A percentile compares a stretch with the other conserved stretches of the same genome.
phyloP scores from a whole-genome alignment of 805 yeast species.

The Candida suzukii region DNA sequence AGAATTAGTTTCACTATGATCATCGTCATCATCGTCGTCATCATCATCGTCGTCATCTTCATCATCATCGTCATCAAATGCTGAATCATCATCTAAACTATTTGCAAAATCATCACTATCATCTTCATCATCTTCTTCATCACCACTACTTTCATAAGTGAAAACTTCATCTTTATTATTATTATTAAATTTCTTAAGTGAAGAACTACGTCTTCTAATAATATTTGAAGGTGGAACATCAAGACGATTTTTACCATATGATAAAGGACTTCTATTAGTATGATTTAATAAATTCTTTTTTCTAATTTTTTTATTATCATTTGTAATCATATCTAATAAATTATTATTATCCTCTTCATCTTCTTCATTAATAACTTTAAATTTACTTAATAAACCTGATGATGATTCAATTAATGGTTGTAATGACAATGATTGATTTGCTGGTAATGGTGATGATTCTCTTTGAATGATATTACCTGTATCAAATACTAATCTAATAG shows the following conservation, averaged over 20 bases:
- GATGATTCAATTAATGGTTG: background rate
- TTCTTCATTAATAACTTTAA: slow-evolving; percentile 9
- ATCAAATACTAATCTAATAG: slow-evolving; percentile 30
- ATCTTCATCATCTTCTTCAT: slow-evolving; percentile 11
- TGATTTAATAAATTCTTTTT: too few relatives aligned
- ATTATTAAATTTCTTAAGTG: background rate
- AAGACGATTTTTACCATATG: too few relatives aligned
- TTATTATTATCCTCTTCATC: slow-evolving; percentile 2
- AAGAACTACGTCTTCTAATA: background rate
- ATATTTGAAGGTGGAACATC: too few relatives aligned
- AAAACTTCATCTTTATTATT: background rate
- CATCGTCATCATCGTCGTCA: slow-evolving; percentile 9
- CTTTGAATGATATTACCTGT: slow-evolving; percentile 27
- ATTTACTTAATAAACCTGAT: background rate
- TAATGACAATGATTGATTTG: background rate
- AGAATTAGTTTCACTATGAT: slow-evolving; percentile 13
- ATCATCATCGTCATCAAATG: slow-evolving; percentile 14
- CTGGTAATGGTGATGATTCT: slow-evolving; percentile 11
- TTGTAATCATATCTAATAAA: slow-evolving; percentile 1
- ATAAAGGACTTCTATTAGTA: too few relatives aligned
- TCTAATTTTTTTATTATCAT: background rate
- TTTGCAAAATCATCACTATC: slow-evolving; percentile 6
- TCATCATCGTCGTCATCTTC: slow-evolving; percentile 11
- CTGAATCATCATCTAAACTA: slow-evolving; percentile 11
- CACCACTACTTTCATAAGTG: background rate